Evolutionary conservation across 805 yeast genomes (phyloP).

Genomic region (Candida maesae): DNA sequence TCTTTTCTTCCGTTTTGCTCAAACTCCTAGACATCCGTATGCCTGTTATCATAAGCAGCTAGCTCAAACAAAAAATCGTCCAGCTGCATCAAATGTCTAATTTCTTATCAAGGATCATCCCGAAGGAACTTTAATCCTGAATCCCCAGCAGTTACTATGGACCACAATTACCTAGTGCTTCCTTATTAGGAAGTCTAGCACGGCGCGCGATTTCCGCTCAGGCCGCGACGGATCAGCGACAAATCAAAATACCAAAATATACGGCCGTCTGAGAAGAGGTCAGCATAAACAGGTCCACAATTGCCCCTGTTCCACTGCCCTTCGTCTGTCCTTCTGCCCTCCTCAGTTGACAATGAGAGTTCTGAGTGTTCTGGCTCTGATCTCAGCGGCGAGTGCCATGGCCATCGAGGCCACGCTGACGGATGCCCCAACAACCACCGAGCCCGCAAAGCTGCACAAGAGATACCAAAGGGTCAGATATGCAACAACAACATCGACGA

Average conservation of each 20-base stretch:
- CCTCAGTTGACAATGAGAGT: slow-evolving; percentile 3
- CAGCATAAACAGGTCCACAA: too few relatives aligned
- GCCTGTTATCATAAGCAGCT: too few relatives aligned
- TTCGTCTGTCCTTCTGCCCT: background rate
- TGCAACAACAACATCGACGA: slow-evolving; percentile 29
- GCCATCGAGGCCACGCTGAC: slow-evolving; percentile 3
- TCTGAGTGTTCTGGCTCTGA: background rate
- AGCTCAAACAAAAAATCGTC: too few relatives aligned
- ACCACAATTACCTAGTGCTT: background rate
- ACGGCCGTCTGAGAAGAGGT: too few relatives aligned
- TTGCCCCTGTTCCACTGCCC: too few relatives aligned
- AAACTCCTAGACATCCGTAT: too few relatives aligned
- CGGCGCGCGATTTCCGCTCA: slow-evolving; percentile 3
- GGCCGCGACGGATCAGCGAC: slow-evolving; percentile 2
- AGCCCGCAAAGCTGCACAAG: slow-evolving; percentile 17
- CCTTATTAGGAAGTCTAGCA: slow-evolving; percentile 1
- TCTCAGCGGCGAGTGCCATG: slow-evolving; percentile 3
- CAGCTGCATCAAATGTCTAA: too few relatives aligned
- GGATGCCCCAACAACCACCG: slow-evolving; percentile 2
- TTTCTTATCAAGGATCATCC: too few relatives aligned
- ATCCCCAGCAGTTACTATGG: too few relatives aligned
- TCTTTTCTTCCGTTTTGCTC: too few relatives aligned
- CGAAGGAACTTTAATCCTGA: too few relatives aligned
- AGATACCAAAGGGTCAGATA: slow-evolving; percentile 30
- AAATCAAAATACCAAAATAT: slow-evolving; percentile 4